Base-by-base conservation (phyloP, 2,329 filamentous ascomycete genomes). In the Xylaria sp. region DNA sequence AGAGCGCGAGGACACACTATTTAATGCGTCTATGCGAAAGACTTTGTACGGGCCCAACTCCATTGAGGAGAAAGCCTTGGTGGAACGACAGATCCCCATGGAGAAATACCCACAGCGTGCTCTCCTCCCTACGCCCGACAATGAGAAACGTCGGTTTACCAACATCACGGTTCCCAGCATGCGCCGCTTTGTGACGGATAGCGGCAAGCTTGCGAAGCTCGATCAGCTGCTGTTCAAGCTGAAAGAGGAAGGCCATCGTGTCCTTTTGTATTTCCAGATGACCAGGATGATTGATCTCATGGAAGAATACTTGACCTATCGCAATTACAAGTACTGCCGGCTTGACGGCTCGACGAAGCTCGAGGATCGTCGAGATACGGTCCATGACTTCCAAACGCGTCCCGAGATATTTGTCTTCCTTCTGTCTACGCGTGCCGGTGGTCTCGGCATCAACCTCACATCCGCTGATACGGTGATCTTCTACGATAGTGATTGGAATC, bases 401-500 rank as follows among this genome's bases (percentile, higher is more conserved):
- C 91, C 92, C 0, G 93, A 97, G 17, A 97, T 98, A 69, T 99
- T 99, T 76, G 92, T 99, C 70, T 99, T 99, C 85, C 81, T 99
- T 35, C 83, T 99, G 40, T 97, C 93, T 19, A 99, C 95, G 0
- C 93, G 95, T 78, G 95, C 95, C 37, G 95, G 95, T 86, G 95
- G 95, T 82, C 85, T 99, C 19, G 95, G 95, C 80, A 99, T 99
- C 83, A 99, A 99, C 74, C 81, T 99, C 68, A 98, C 95, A 5
- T 90, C 91, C 54, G 95, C 95, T 19, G 95, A 99, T 75, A 99
- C 95, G 0, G 95, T 99, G 78, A 98, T 99, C 78, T 99, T 99
- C 81, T 99, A 99, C 83, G 95, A 99, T 75, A 96, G 92, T 10
- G 95, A 99, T 77, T 99, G 95, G 95, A 99, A 99, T 76, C 95